Evolutionary conservation across 1,284 basidiomycete genomes (phyloP), one percentile per base, ranked within the genome.

Genomic region (Ganoderma lingzhi): DNA sequence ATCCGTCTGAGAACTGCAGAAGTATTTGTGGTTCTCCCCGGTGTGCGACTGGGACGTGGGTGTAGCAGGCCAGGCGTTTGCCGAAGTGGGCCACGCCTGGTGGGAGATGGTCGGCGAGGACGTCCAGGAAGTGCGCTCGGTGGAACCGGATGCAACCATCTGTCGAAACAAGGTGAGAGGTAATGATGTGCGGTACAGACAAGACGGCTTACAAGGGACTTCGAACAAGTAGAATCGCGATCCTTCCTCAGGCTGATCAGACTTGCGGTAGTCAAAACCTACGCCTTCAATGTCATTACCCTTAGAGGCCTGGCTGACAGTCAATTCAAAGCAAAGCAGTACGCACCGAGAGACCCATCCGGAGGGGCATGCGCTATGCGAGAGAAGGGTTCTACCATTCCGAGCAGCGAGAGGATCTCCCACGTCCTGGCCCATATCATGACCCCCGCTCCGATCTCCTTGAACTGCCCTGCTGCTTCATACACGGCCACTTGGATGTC

Each of bases 381-480:
- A 15, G 82, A 77, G 65, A 86, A 82, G 30, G 83, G 77, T 5
- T 76, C 61, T 6, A 77, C 80, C 58, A 87, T 75, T 2, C 83
- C 84, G 65, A 86, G 80, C 8, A 76, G 70, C 60, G 82, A 75
- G 19, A 87, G 72, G 41, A 86, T 84, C 44, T 76, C 76, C 85
- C 85, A 86, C 14, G 84, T 80, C 60, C 78, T 73, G 12, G 77
- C 77, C 83, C 84, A 85, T 37, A 86, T 83, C 82, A 83, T 84
- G 23, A 86, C 82, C 1, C 85, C 85, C 12, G 86, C 86, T 6
- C 85, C 85, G 37, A 87, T 85, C 73, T 87, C 86, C 64, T 79
- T 83, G 77, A 86, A 85, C 28, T 79, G 81, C 8, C 78, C 80
- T 12, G 85, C 80, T 6, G 84, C 82, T 75, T 87, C 86, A 74